Evolutionary conservation across 768 basidiomycete species (phyloP).

Genomic region (Dioszegia aurantiaca): DNA sequence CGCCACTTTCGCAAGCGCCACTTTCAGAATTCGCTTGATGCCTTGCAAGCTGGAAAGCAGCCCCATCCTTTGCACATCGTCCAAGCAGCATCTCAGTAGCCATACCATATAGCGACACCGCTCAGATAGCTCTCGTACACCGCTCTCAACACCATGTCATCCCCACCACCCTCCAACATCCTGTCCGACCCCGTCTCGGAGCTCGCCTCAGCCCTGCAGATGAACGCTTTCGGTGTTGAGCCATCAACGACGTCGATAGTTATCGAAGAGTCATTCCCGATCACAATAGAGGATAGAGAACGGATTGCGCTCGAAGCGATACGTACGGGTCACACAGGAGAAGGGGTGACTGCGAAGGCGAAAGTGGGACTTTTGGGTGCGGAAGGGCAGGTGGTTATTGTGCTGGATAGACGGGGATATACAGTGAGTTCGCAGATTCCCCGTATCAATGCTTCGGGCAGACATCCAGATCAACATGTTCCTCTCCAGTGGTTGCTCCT

Average conservation of each 20-base stretch:
- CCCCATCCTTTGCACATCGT: neutral
- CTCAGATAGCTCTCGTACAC: neutral
- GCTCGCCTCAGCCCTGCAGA: slow-evolving; percentile 16
- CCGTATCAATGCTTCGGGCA: too few relatives aligned
- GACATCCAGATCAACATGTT: too few relatives aligned
- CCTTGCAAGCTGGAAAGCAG: too few relatives aligned
- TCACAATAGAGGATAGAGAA: slow-evolving; percentile 19
- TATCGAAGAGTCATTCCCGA: slow-evolving; percentile 20
- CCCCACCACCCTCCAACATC: slow-evolving; percentile 19
- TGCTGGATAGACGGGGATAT: slow-evolving; percentile 36
- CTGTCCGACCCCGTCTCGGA: slow-evolving; percentile 22
- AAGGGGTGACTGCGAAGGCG: slow-evolving; percentile 20
- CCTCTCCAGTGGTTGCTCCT: too few relatives aligned
- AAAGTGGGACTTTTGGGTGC: slow-evolving; percentile 18
- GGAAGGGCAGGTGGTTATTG: slow-evolving; percentile 20
- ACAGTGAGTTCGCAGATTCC: slow-evolving; percentile 35
- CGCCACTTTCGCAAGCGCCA: neutral
- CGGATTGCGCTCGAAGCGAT: slow-evolving; percentile 6
- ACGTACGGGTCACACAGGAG: slow-evolving; percentile 14
- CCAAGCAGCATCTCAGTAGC: neutral
- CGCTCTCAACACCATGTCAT: neutral
- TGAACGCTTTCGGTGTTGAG: slow-evolving; percentile 21
- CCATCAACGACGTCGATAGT: slow-evolving; percentile 8
- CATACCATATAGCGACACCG: neutral
- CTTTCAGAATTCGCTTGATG: neutral